A percentile compares a stretch with the other conserved stretches of the same genome.
These are phyloP conservation scores for Pseudogymnoascus sp. DNA, from an alignment of 2,329 filamentous ascomycete genomes.

Conservation along the genomic window DNA sequence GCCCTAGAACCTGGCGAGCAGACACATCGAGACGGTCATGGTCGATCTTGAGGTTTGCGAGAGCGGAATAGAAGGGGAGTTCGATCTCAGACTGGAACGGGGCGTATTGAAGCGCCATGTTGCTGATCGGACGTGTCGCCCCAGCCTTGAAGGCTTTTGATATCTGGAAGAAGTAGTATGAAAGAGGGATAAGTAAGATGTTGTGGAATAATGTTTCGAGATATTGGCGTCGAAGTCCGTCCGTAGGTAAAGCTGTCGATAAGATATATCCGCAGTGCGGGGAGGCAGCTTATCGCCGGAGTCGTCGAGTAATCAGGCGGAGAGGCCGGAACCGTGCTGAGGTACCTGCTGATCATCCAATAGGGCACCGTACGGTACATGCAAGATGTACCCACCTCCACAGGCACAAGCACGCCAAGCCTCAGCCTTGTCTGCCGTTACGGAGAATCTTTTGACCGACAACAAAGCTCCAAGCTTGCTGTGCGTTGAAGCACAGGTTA, in stretches of 20 bases:
- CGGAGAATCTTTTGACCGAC: background rate
- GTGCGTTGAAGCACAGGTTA: background rate
- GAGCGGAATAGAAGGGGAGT: conserved; percentile 83
- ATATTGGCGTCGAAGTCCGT: background rate
- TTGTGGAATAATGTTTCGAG: background rate
- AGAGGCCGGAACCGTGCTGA: conserved; percentile 1
- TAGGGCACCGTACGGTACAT: background rate
- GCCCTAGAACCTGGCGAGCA: conserved; percentile 72
- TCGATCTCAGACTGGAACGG: conserved; percentile 93
- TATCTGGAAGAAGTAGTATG: background rate
- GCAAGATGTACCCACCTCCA: background rate
- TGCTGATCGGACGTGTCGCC: conserved; percentile 7
- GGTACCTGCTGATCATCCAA: conserved; percentile 8
- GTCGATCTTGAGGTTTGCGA: conserved; percentile 92
- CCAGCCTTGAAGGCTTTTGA: background rate
- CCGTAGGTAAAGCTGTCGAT: background rate
- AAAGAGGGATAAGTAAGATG: background rate
- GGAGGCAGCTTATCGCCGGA: conserved; percentile 8
- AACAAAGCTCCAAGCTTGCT: background rate
- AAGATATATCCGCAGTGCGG: conserved; percentile 1
- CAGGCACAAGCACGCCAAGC: conserved; percentile 7
- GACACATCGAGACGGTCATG: conserved; percentile 96
- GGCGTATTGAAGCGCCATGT: conserved; percentile 60
- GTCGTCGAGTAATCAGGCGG: conserved; percentile 8
- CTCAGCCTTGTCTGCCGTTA: conserved; percentile 1